Percentiles rank a stretch among this genome's conserved stretches.
These are phyloP conservation scores for Phytopythium helicoides DNA, from an alignment of 352 stramenopile species.

Conservation along the genomic window DNA sequence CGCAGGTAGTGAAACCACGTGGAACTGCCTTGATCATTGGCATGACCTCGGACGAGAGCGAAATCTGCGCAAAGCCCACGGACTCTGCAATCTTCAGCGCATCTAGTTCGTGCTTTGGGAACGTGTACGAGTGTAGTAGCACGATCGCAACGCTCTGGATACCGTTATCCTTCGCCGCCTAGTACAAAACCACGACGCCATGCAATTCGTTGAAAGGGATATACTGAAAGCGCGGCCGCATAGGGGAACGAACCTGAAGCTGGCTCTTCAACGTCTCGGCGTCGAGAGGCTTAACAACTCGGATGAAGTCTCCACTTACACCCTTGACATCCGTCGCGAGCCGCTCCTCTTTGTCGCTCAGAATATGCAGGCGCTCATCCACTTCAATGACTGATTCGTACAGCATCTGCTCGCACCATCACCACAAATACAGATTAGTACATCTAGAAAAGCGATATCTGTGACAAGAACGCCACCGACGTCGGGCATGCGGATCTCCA, in stretches of 20 bases:
- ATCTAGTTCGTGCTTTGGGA: constrained; percentile 91
- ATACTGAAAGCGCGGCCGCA: not conserved
- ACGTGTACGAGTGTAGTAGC: constrained; percentile 96
- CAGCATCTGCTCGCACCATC: constrained; percentile 68
- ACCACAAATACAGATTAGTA: constrained; percentile 8
- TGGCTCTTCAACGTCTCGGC: constrained; percentile 68
- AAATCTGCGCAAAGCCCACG: constrained; percentile 95
- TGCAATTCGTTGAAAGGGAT: not conserved
- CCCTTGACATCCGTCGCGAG: constrained; percentile 64
- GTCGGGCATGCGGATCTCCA: constrained; percentile 92
- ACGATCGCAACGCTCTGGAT: constrained; percentile 95
- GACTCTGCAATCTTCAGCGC: constrained; percentile 87
- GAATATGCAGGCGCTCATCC: constrained; percentile 94
- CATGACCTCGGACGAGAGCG: constrained; percentile 92
- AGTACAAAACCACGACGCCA: not conserved
- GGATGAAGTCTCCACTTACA: constrained; percentile 89
- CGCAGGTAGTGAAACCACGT: constrained; percentile 95
- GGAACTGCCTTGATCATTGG: constrained; percentile 98
- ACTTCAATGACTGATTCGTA: constrained; percentile 98
- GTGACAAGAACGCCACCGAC: constrained; percentile 27
- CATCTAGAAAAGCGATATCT: constrained; percentile 2
- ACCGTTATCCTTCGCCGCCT: constrained; percentile 69
- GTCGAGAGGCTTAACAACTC: constrained; percentile 83
- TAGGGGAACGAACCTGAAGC: constrained; percentile 52
- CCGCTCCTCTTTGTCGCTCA: constrained; percentile 64